Evolutionary conservation across 305 asterid genomes (phyloP).

Genomic region (Plantago coronopus): DNA sequence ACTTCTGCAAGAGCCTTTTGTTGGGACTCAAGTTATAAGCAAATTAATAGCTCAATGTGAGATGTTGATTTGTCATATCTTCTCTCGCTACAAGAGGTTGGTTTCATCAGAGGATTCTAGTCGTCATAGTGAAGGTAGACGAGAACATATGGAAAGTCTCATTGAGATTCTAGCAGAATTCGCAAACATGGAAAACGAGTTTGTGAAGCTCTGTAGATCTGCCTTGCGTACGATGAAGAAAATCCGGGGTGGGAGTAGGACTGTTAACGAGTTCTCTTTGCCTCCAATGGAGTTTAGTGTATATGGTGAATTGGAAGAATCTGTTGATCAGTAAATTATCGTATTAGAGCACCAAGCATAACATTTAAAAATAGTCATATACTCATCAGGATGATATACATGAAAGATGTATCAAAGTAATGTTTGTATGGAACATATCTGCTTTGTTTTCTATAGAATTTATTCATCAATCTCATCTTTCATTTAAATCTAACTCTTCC

Average conservation of each 20-base stretch:
- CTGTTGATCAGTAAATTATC: too few relatives aligned
- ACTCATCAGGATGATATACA: too few relatives aligned
- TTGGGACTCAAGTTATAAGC: conserved; percentile 1
- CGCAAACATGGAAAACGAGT: conserved; percentile 3
- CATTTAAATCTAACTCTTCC: too few relatives aligned
- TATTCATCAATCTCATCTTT: too few relatives aligned
- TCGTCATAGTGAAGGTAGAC: too few relatives aligned
- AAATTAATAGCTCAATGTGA: conserved; percentile 2
- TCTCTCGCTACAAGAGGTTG: neutral
- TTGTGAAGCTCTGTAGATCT: neutral
- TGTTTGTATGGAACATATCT: too few relatives aligned
- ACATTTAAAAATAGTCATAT: too few relatives aligned
- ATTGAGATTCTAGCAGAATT: conserved; percentile 5
- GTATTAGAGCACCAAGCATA: too few relatives aligned
- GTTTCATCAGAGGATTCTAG: too few relatives aligned
- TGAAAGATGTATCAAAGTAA: too few relatives aligned
- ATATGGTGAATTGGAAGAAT: too few relatives aligned
- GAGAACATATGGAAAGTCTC: too few relatives aligned
- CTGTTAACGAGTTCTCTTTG: conserved; percentile 5
- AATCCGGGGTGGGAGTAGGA: conserved; percentile 8
- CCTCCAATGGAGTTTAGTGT: conserved; percentile 8
- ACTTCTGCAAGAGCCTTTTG: conserved; percentile 4
- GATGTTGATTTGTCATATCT: conserved; percentile 2
- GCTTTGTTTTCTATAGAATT: conserved; percentile 20
- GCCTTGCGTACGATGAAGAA: conserved; percentile 1